Evolutionary conservation across 352 stramenopile genomes (phyloP).

Genomic region (Phytophthora sp.): DNA sequence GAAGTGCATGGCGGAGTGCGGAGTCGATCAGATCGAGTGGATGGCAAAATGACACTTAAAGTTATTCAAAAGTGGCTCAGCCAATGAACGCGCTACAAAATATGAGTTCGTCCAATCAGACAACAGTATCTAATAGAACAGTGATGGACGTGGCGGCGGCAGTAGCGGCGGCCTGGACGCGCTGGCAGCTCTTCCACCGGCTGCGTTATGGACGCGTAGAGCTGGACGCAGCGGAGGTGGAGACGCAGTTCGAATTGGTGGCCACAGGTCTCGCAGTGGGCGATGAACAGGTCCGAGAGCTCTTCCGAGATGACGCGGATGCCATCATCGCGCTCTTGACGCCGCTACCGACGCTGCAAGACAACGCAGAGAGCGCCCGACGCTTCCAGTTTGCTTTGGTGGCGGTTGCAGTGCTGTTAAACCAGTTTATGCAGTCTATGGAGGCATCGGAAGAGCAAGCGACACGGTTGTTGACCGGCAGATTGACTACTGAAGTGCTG

Average conservation of each 20-base stretch:
- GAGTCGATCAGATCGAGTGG: constrained; percentile 4
- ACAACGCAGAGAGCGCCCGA: constrained; percentile 20
- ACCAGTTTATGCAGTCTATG: constrained; percentile 27
- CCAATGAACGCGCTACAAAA: constrained; percentile 10
- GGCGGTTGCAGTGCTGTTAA: constrained; percentile 32
- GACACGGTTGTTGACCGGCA: constrained; percentile 10
- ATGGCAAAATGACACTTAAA: neutral
- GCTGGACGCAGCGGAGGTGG: constrained; percentile 22
- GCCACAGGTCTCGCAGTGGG: constrained; percentile 43
- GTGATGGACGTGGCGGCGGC: constrained; percentile 9
- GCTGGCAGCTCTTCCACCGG: constrained; percentile 28
- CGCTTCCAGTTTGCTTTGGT: constrained; percentile 63
- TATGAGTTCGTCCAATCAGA: constrained; percentile 24
- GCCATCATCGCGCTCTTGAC: constrained; percentile 44
- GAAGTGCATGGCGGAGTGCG: constrained; percentile 87
- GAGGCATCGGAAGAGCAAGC: neutral
- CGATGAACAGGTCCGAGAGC: constrained; percentile 28
- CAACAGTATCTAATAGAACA: neutral
- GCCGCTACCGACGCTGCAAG: constrained; percentile 33
- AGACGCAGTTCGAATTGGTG: constrained; percentile 65
- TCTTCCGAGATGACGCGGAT: constrained; percentile 34
- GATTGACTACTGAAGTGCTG: constrained; percentile 34
- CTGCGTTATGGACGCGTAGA: neutral
- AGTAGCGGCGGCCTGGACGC: constrained; percentile 28
- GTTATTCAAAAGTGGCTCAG: constrained; percentile 1